These are phyloP conservation scores for Aspergillus brunneoviolaceus DNA, from an alignment of 2,329 filamentous ascomycete species.

Conservation along the genomic window DNA sequence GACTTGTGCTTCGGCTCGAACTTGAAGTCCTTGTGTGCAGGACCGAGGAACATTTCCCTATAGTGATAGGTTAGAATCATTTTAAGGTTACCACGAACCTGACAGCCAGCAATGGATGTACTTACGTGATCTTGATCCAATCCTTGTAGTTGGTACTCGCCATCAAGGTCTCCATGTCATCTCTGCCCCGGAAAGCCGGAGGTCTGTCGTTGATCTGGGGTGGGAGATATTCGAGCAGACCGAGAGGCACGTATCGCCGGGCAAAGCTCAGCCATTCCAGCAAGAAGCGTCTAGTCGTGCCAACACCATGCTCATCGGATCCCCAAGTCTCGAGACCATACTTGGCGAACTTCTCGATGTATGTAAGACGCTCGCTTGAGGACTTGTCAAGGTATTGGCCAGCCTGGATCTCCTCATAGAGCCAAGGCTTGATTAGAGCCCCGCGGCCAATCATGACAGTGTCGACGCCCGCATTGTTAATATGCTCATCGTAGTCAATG, in stretches of 20 bases:
- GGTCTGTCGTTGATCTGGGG: slow-evolving; percentile 87
- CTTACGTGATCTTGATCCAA: slow-evolving; percentile 97
- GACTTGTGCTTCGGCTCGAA: slow-evolving; percentile 99
- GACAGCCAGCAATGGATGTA: slow-evolving; percentile 24
- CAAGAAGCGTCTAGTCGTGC: slow-evolving; percentile 85
- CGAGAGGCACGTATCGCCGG: slow-evolving; percentile 86
- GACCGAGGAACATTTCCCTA: slow-evolving; percentile 97
- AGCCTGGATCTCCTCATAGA: slow-evolving; percentile 92
- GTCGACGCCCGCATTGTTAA: slow-evolving; percentile 78
- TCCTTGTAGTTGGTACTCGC: slow-evolving; percentile 90
- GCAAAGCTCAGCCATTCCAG: slow-evolving; percentile 95
- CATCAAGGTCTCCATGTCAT: slow-evolving; percentile 92
- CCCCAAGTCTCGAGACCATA: slow-evolving; percentile 96
- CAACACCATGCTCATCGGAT: slow-evolving; percentile 89
- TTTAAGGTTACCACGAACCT: slow-evolving; percentile 4
- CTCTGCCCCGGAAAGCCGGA: slow-evolving; percentile 76
- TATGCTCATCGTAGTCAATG: slow-evolving; percentile 76
- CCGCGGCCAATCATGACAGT: slow-evolving; percentile 97
- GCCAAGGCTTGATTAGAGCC: slow-evolving; percentile 94
- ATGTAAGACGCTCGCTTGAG: slow-evolving; percentile 76
- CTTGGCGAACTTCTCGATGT: slow-evolving; percentile 84
- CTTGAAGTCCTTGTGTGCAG: slow-evolving; percentile 82
- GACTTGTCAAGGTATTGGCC: slow-evolving; percentile 96
- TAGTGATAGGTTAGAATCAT: slow-evolving; percentile 10
- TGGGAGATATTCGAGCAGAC: slow-evolving; percentile 82